phyloP scores from a whole-genome alignment of 139 green algal genomes.

The Coelastrella sp. region DNA sequence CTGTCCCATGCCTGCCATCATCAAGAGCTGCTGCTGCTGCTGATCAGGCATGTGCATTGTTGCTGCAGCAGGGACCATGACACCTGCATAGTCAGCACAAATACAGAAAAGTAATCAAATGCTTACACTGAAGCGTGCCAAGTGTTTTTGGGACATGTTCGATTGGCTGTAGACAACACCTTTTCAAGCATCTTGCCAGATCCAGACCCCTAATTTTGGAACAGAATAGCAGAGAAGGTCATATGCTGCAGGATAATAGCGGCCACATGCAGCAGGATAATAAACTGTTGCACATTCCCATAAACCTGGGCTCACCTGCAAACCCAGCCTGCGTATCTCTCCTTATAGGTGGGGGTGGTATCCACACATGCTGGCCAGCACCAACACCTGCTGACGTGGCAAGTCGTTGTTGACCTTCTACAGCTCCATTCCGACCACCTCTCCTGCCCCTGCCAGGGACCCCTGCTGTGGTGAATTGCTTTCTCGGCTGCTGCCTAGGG shows the following conservation, averaged over 20 bases:
- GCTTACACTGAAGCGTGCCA: background rate
- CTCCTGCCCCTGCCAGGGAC: background rate
- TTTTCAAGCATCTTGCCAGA: background rate
- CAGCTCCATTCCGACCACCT: background rate
- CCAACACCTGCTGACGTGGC: background rate
- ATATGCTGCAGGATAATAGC: background rate
- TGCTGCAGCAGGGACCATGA: background rate
- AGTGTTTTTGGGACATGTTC: background rate
- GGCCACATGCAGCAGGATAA: background rate
- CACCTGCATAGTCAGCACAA: background rate
- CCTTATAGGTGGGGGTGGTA: background rate
- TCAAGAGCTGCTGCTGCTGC: background rate
- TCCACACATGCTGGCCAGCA: background rate
- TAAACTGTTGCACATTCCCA: background rate
- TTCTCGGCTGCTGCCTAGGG: background rate
- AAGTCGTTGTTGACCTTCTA: background rate
- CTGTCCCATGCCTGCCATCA: background rate
- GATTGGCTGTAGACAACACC: background rate
- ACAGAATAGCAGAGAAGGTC: background rate
- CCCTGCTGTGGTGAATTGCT: background rate
- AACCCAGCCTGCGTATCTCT: background rate
- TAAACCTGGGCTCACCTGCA: background rate
- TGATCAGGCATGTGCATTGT: background rate
- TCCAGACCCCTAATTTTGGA: background rate
- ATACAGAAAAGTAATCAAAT: background rate